Evolutionary conservation across 1,139 yeast genomes (phyloP).

Genomic region (Hansenula anomala): DNA sequence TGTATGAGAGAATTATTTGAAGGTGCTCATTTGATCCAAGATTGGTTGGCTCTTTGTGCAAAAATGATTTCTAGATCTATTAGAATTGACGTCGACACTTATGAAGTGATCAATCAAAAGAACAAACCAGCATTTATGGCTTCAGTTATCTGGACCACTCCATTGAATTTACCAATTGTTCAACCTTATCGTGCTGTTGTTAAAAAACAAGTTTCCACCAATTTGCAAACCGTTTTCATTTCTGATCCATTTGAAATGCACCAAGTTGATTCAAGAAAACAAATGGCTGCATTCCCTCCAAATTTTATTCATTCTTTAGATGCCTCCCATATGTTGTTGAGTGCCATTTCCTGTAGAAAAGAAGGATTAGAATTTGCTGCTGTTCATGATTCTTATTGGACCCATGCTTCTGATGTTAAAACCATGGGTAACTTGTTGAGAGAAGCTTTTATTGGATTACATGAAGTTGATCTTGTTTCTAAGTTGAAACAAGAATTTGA

Average conservation of each 20-base stretch:
- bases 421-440: conserved; percentile 70
- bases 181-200: conserved; percentile 84
- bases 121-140: conserved; percentile 64
- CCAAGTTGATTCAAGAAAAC: conserved; percentile 85
- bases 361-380: conserved; percentile 78
- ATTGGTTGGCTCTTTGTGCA: conserved; percentile 91
- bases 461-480: conserved; percentile 65
- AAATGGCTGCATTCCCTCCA: conserved; percentile 92
- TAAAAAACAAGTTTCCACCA: conserved; percentile 64
- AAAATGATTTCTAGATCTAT: conserved; percentile 75
- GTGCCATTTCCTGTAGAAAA: conserved; percentile 77
- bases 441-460: conserved; percentile 74
- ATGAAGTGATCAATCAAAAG: conserved; percentile 26
- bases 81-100: conserved; percentile 49
- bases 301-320: conserved; percentile 93
- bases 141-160: conserved; percentile 96
- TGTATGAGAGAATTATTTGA: conserved; percentile 83
- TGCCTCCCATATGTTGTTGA: conserved; percentile 94
- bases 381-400: conserved; percentile 98
- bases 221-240: conserved; percentile 77
- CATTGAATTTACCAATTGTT: conserved; percentile 88
- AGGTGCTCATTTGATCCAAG: conserved; percentile 94
- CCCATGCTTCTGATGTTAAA: conserved; percentile 85
- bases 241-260: conserved; percentile 79
- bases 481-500: conserved; percentile 76